Percentiles rank a stretch among this genome's conserved stretches.
phyloP scores from a whole-genome alignment of 306 rosid species.

The Neltuma alba region DNA sequence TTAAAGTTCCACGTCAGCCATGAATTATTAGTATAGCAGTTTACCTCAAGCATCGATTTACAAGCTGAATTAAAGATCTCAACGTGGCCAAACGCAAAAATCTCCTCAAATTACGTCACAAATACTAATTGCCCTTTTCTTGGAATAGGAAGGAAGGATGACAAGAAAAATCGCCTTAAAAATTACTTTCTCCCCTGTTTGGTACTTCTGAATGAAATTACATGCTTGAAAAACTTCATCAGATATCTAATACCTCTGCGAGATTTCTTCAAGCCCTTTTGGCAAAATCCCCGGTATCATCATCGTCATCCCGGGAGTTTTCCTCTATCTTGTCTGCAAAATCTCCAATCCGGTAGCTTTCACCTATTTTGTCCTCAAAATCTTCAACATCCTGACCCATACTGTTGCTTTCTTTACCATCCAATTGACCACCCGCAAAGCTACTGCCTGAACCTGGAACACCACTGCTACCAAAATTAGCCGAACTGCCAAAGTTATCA shows the following conservation, averaged over 20 bases:
- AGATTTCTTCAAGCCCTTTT: constrained; percentile 68
- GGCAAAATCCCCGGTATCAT: constrained; percentile 50
- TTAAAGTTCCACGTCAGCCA: constrained; percentile 19
- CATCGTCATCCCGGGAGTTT: constrained; percentile 53
- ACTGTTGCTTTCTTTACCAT: constrained; percentile 34
- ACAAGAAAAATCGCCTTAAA: not conserved
- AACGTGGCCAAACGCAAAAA: constrained; percentile 32
- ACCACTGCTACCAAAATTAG: constrained; percentile 27
- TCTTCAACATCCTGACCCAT: constrained; percentile 39
- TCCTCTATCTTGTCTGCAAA: constrained; percentile 40
- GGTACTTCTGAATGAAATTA: constrained; percentile 32
- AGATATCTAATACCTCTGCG: constrained; percentile 16
- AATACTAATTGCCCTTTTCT: constrained; percentile 23
- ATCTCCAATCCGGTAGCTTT: constrained; percentile 48
- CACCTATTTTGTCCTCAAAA: constrained; percentile 39
- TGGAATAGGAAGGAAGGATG: constrained; percentile 12
- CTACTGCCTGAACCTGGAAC: constrained; percentile 22
- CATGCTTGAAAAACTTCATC: constrained; percentile 29
- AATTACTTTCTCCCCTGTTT: constrained; percentile 29
- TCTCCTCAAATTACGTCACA: constrained; percentile 27
- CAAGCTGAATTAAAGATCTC: constrained; percentile 31
- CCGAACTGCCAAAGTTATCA: constrained; percentile 1
- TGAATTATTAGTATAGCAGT: constrained; percentile 30
- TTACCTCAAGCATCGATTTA: constrained; percentile 32
- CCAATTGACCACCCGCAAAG: constrained; percentile 37